These are phyloP conservation scores for Prillingera fragicola DNA, from an alignment of 1,284 basidiomycete genomes.

Conservation along the genomic window DNA sequence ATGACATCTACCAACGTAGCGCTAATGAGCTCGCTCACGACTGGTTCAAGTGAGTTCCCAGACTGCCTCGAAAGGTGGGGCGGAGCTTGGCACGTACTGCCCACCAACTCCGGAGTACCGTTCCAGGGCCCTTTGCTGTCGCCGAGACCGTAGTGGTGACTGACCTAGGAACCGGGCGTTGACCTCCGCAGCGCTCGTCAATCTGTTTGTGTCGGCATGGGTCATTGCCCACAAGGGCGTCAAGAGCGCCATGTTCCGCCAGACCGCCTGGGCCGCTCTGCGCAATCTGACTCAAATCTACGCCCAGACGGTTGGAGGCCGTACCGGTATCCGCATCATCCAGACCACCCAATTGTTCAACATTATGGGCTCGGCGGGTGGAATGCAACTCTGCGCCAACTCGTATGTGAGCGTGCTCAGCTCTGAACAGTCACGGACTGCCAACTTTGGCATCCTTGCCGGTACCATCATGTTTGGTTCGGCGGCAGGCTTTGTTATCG, in stretches of 20 bases:
- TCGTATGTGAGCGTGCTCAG: conserved; percentile 32
- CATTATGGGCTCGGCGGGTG: conserved; percentile 39
- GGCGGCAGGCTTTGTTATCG: conserved; percentile 21
- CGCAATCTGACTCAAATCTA: conserved; percentile 41
- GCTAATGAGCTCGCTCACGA: conserved; percentile 33
- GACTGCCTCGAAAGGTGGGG: too few species aligned
- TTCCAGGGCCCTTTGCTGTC: too few species aligned
- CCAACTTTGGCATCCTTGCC: conserved; percentile 37
- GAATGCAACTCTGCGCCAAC: conserved; percentile 41
- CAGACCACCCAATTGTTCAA: conserved; percentile 43
- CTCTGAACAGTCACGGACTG: conserved; percentile 31
- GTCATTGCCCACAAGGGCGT: conserved; percentile 36
- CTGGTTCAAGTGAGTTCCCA: conserved; percentile 25
- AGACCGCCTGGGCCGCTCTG: conserved; percentile 41
- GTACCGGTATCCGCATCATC: conserved; percentile 33
- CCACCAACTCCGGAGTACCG: neutral
- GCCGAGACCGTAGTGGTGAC: neutral
- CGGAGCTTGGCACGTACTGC: neutral
- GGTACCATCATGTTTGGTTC: conserved; percentile 40
- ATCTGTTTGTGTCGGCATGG: conserved; percentile 42
- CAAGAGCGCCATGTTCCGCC: conserved; percentile 42
- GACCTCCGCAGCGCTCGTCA: conserved; percentile 35
- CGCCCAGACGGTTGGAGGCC: conserved; percentile 30
- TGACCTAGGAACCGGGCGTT: too few species aligned
- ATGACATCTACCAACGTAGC: conserved; percentile 30